Base-by-base conservation (phyloP, 2,329 filamentous ascomycete species). In the Phialophora chinensis region DNA sequence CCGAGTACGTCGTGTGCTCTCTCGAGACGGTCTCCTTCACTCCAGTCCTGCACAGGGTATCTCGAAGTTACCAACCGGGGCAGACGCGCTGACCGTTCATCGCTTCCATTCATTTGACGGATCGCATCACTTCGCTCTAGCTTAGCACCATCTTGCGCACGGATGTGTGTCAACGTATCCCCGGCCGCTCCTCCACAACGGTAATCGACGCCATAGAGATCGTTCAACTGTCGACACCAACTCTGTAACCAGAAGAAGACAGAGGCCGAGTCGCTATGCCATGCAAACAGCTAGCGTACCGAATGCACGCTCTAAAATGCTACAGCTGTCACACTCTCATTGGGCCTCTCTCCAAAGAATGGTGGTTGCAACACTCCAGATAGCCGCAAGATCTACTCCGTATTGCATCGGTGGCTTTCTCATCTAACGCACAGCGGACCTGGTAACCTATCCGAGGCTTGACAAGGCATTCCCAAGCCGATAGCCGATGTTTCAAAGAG, bases 281-380 rank as follows among this genome's bases (percentile, higher is more conserved):
- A 20, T 35, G 53, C 53, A 35, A 5, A 17, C n/a, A 55, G 29
- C 53, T 29, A 55, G 27, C 53, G 29, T 25, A 8, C n/a, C 27
- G n/a, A 29, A 12, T 33, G 25, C n/a, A 35, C 17, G 53, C 49
- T 23, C 49, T 12, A 52, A 17, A 35, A 17, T 29, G 25, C 5
- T 55, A 35, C 53, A 55, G 25, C 29, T 55, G 53, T 55, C 53
- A 55, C 25, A 31, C 27, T 35, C 53, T 33, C 29, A 31, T 55
- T 55, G 53, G 53, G 23, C 6, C 20, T 52, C 49, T 29, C 14
- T 52, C 49, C 20, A 52, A 27, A 8, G 23, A 50, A 11, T 11
- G 23, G 31, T 33, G 31, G 31, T 11, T 1, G 10, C 25, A 7
- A 50, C n/a, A 0, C 11, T 5, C 12, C 25, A 25, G 20, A 23